Conservation (phyloP, 2,329 filamentous ascomycete genomes). For the Diplodia seriata region DNA sequence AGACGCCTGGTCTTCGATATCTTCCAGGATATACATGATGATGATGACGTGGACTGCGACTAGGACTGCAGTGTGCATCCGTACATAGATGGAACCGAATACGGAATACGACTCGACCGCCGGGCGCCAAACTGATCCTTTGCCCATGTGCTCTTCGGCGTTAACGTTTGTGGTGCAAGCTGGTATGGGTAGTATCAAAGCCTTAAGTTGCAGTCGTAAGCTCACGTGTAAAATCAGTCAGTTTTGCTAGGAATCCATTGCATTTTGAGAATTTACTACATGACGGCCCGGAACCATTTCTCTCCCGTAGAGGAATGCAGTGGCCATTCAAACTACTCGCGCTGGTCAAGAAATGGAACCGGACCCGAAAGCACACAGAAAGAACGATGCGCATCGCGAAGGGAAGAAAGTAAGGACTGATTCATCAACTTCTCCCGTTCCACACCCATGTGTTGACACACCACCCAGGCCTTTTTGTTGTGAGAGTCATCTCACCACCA, state of each 20-base stretch:
- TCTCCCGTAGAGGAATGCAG: background rate
- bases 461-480: background rate
- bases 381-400: background rate
- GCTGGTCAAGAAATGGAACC: conserved; percentile 1
- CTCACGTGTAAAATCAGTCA: no score
- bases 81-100: no score
- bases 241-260: background rate
- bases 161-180: no score
- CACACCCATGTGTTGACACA: background rate
- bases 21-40: no score
- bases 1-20: no score
- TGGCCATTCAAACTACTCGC: background rate
- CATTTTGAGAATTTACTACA: background rate
- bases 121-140: no score
- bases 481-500: background rate
- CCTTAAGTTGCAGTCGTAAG: no score
- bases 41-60: no score
- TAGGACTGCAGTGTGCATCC: no score
- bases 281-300: background rate
- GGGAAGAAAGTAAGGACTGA: background rate
- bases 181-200: no score
- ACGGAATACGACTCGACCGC: no score
- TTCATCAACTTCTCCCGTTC: background rate
- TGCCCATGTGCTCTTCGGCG: no score
- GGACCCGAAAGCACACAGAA: background rate